A percentile compares a stretch with the other conserved stretches of the same genome.
Evolutionary conservation across 768 basidiomycete species (phyloP).

Genomic region (Tylopilus felleus): DNA sequence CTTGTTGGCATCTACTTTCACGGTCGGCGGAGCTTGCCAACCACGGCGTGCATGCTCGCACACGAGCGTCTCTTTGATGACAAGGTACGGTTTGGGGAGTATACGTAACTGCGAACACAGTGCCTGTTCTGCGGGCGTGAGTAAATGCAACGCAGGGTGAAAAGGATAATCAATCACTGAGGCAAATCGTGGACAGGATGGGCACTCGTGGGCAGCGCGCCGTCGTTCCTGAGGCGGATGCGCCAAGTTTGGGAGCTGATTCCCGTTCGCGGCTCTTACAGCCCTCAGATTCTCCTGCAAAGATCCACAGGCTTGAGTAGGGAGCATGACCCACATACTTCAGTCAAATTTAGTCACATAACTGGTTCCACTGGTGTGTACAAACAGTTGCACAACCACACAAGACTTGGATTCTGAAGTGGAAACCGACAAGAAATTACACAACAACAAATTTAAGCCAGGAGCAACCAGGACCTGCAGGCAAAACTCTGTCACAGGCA

Average conservation of each 20-base stretch:
- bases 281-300: slow-evolving; percentile 44
- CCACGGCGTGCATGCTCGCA: slow-evolving; percentile 89
- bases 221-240: slow-evolving; percentile 34
- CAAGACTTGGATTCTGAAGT: no score
- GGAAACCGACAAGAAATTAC: no score
- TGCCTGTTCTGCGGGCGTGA: slow-evolving; percentile 81
- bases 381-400: no score
- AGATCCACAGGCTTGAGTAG: not conserved
- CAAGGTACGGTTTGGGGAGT: slow-evolving; percentile 91
- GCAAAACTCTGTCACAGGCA: no score
- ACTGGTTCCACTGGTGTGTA: no score
- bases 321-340: no score
- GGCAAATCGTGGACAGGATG: not conserved
- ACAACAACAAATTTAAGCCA: no score
- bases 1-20: slow-evolving; percentile 93
- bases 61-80: slow-evolving; percentile 92
- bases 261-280: slow-evolving; percentile 61
- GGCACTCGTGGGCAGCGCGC: slow-evolving; percentile 43
- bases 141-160: slow-evolving; percentile 80
- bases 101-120: slow-evolving; percentile 90
- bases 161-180: slow-evolving; percentile 2
- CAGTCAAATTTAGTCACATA: no score
- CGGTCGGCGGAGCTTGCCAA: slow-evolving; percentile 78
- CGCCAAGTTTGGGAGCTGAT: slow-evolving; percentile 48
- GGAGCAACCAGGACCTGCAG: no score